Evolutionary conservation across 805 yeast genomes (phyloP).

Genomic region (Kodamaea kakaduensis): DNA sequence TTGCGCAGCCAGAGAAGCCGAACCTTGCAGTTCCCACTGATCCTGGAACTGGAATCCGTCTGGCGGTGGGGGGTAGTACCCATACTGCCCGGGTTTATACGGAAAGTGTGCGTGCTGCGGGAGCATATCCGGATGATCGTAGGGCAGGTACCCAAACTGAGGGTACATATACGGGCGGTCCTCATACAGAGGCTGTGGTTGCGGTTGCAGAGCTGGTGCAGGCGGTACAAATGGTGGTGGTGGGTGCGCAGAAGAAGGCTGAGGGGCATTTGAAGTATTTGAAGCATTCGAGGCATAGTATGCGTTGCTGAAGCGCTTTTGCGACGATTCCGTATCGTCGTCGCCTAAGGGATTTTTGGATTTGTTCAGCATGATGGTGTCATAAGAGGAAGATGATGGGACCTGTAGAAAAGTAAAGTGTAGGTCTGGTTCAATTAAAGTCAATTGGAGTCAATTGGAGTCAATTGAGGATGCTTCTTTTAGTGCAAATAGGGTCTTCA

Average conservation of each 20-base stretch:
- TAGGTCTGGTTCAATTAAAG: no score
- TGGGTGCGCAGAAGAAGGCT: not conserved
- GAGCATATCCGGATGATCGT: not conserved
- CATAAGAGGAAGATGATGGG: no score
- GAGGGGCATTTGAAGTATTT: not conserved
- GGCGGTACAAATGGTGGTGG: not conserved
- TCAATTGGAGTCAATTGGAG: no score
- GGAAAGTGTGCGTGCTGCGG: not conserved
- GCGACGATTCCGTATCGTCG: constrained; percentile 1
- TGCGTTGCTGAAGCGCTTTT: not conserved
- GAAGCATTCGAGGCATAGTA: not conserved
- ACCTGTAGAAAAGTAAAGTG: no score
- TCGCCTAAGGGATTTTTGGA: not conserved
- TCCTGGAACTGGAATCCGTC: constrained; percentile 2
- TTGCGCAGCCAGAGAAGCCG: no score
- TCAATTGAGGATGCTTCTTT: no score
- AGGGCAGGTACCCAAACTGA: not conserved
- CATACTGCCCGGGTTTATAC: constrained; percentile 1
- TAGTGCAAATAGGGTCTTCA: no score
- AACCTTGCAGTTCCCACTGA: not conserved
- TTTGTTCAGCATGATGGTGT: no score
- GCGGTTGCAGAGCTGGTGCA: not conserved
- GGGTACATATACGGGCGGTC: constrained; percentile 1
- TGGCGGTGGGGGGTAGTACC: constrained; percentile 2
- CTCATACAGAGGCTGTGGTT: not conserved